Evolutionary conservation across 116 monocot species (phyloP).

Genomic region (Cymodocea nodosa): DNA sequence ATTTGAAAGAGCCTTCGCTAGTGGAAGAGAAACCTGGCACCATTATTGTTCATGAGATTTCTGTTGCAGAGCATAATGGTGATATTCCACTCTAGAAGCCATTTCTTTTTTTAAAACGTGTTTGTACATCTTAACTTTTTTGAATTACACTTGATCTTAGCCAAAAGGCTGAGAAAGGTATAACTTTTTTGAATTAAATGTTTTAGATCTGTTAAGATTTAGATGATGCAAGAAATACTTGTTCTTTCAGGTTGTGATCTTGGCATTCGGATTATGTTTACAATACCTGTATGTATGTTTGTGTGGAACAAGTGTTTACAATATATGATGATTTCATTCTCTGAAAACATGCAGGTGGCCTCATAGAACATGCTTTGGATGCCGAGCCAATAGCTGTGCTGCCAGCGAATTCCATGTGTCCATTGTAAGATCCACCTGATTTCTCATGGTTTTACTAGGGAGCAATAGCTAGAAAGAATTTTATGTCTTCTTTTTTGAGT

Average conservation of each 20-base stretch:
- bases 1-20: neutral
- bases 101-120: too few relatives aligned
- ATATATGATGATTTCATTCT: too few relatives aligned
- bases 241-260: too few relatives aligned
- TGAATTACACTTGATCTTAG: too few relatives aligned
- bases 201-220: too few relatives aligned
- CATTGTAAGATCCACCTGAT: neutral
- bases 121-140: neutral
- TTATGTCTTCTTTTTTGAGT: too few relatives aligned
- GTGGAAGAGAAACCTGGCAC: constrained; percentile 1
- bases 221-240: too few relatives aligned
- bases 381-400: constrained; percentile 1
- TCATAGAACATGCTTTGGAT: constrained; percentile 1
- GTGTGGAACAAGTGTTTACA: too few relatives aligned
- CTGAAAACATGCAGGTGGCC: neutral
- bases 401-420: neutral
- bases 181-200: too few relatives aligned
- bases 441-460: neutral
- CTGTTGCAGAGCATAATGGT: neutral
- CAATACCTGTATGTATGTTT: too few relatives aligned
- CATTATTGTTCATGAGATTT: constrained; percentile 1
- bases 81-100: neutral
- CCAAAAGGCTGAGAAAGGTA: too few relatives aligned
- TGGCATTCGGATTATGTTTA: too few relatives aligned
- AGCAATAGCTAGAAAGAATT: neutral